A percentile compares a stretch with the other conserved stretches of the same genome.
These are phyloP conservation scores for Halophytophthora polymorphica DNA, from an alignment of 352 stramenopile species.

Conservation along the genomic window DNA sequence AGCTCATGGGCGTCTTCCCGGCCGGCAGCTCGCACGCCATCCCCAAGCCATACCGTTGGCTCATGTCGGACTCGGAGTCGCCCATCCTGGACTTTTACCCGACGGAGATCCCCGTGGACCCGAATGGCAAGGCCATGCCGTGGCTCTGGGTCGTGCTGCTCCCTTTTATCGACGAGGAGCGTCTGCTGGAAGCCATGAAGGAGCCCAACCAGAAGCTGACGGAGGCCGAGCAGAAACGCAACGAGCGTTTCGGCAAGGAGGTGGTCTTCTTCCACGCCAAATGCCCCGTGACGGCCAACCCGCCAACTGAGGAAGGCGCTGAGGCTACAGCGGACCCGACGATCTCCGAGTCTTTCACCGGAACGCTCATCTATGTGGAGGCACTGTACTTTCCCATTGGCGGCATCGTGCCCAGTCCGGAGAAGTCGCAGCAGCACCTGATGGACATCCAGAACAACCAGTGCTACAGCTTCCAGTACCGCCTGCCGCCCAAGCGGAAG, in stretches of 20 bases:
- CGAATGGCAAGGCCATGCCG: slow-evolving; percentile 98
- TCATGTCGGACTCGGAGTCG: slow-evolving; percentile 95
- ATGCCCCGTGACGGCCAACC: slow-evolving; percentile 39
- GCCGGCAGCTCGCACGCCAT: slow-evolving; percentile 92
- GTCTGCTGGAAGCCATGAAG: slow-evolving; percentile 90
- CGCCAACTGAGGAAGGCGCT: slow-evolving; percentile 37
- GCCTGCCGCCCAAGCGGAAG: slow-evolving; percentile 39
- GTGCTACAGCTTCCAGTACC: slow-evolving; percentile 84
- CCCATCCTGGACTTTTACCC: slow-evolving; percentile 98
- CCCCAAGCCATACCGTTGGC: slow-evolving; percentile 90
- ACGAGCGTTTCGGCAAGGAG: slow-evolving; percentile 77
- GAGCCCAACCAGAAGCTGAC: slow-evolving; percentile 62
- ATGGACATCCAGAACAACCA: slow-evolving; percentile 85
- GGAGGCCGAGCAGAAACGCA: slow-evolving; percentile 78
- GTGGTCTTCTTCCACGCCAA: slow-evolving; percentile 83
- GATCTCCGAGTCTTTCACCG: slow-evolving; percentile 66
- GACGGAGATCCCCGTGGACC: slow-evolving; percentile 95
- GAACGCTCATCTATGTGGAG: slow-evolving; percentile 69
- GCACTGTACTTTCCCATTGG: slow-evolving; percentile 73
- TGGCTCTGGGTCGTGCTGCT: slow-evolving; percentile 99
- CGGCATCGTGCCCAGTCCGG: slow-evolving; percentile 67
- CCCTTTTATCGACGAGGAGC: slow-evolving; percentile 98
- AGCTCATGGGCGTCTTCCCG: slow-evolving; percentile 98
- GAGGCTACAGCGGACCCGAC: slow-evolving; percentile 43
- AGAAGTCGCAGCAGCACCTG: slow-evolving; percentile 69